These are phyloP conservation scores for Cytospora paraplurivora DNA, from an alignment of 2,329 filamentous ascomycete species.

Conservation along the genomic window DNA sequence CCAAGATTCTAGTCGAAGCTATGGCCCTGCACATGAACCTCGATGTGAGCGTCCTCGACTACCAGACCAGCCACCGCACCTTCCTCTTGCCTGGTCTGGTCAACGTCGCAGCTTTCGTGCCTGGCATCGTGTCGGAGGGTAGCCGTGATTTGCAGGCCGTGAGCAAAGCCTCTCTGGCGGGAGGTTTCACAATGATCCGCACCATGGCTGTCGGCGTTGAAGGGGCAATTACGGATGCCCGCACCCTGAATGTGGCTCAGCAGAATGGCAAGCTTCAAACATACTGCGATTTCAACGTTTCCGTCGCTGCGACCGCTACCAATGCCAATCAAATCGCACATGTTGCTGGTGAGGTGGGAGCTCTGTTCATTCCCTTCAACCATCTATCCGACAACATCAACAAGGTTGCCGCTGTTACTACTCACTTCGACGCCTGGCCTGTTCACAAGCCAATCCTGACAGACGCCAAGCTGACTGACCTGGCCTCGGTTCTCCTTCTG, in stretches of 20 bases:
- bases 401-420: conserved; percentile 77
- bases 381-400: conserved; percentile 80
- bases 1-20: conserved; percentile 94
- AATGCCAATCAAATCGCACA: conserved; percentile 76
- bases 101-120: conserved; percentile 80
- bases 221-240: conserved; percentile 71
- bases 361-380: conserved; percentile 82
- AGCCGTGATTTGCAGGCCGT: conserved; percentile 70
- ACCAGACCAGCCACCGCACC: conserved; percentile 84
- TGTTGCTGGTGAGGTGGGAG: conserved; percentile 73
- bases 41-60: conserved; percentile 81
- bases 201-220: conserved; percentile 76
- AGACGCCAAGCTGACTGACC: conserved; percentile 77
- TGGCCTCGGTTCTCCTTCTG: conserved; percentile 77
- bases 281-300: conserved; percentile 80
- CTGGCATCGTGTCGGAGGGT: conserved; percentile 65
- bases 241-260: conserved; percentile 71
- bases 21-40: conserved; percentile 88
- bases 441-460: conserved; percentile 78
- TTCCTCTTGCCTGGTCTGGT: conserved; percentile 73
- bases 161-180: conserved; percentile 71
- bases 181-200: conserved; percentile 79
- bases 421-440: conserved; percentile 79
- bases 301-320: conserved; percentile 70
- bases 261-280: conserved; percentile 67